Evolutionary conservation across 2,329 filamentous ascomycete genomes (phyloP).

Genomic region (Sarocladiaceae sp.): DNA sequence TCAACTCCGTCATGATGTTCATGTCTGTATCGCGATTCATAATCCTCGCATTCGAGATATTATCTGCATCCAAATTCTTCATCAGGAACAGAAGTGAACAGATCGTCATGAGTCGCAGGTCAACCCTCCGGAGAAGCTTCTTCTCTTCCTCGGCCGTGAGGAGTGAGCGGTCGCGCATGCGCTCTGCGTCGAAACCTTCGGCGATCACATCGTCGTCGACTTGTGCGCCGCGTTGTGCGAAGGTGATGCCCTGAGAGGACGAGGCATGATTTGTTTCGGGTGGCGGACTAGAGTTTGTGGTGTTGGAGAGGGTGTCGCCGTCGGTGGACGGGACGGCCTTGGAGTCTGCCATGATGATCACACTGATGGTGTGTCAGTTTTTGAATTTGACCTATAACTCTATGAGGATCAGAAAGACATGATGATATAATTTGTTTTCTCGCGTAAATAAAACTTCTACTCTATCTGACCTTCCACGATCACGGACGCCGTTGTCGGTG

Average conservation of each 20-base stretch:
- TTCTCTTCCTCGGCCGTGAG: conserved; percentile 22
- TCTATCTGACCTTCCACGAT: too few species aligned
- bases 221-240: conserved; percentile 17
- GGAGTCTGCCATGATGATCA: too few species aligned
- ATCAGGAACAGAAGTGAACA: conserved; percentile 35
- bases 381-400: too few species aligned
- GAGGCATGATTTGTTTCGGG: background rate
- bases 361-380: too few species aligned
- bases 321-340: too few species aligned
- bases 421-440: too few species aligned
- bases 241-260: conserved; percentile 15
- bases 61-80: conserved; percentile 34
- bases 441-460: too few species aligned
- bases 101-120: conserved; percentile 21
- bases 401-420: too few species aligned
- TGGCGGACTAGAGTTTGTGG: background rate
- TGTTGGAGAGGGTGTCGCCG: too few species aligned
- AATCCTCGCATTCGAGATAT: conserved; percentile 38
- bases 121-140: conserved; percentile 19
- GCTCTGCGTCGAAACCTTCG: conserved; percentile 22
- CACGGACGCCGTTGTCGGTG: too few species aligned
- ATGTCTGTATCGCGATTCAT: conserved; percentile 35
- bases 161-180: conserved; percentile 28
- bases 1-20: conserved; percentile 37
- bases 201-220: conserved; percentile 14